phyloP scores from a whole-genome alignment of 2,329 filamentous ascomycete species.

The Colletotrichum musae region DNA sequence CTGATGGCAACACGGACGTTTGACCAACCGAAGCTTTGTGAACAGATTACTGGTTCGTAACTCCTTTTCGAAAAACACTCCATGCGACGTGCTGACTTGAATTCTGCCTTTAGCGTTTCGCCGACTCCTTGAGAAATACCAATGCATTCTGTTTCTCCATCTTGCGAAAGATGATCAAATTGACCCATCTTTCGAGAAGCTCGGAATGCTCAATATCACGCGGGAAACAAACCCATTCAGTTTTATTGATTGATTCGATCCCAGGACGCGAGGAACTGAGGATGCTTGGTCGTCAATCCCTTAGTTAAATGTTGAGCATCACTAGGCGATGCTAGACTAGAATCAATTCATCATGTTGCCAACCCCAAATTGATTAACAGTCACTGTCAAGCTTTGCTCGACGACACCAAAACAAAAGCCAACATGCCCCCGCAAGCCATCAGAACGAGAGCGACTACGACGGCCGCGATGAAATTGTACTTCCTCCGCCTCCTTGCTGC shows the following conservation, averaged over 20 bases:
- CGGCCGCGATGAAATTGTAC: constrained; percentile 9
- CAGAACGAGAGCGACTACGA: not conserved
- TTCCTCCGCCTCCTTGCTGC: not conserved
- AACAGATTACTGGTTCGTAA: not conserved
- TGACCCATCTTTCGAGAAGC: not conserved
- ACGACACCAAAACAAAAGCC: constrained; percentile 12
- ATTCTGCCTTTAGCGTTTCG: not conserved
- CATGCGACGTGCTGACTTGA: too few relatives aligned
- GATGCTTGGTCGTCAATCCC: too few relatives aligned
- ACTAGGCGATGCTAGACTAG: too few relatives aligned
- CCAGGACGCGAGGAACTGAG: too few relatives aligned
- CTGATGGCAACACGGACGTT: not conserved
- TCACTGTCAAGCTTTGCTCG: not conserved
- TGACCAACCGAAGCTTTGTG: not conserved
- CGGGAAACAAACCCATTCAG: not conserved
- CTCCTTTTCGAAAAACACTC: not conserved
- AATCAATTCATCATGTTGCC: not conserved
- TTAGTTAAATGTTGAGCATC: too few relatives aligned
- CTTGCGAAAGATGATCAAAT: not conserved
- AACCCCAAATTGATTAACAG: not conserved
- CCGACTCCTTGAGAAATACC: not conserved
- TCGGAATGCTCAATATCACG: not conserved
- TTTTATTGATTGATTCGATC: too few relatives aligned
- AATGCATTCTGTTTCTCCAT: not conserved
- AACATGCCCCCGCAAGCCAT: constrained; percentile 9